These are phyloP conservation scores for Phialemonium atrogriseum DNA, from an alignment of 2,329 filamentous ascomycete species.

Conservation along the genomic window DNA sequence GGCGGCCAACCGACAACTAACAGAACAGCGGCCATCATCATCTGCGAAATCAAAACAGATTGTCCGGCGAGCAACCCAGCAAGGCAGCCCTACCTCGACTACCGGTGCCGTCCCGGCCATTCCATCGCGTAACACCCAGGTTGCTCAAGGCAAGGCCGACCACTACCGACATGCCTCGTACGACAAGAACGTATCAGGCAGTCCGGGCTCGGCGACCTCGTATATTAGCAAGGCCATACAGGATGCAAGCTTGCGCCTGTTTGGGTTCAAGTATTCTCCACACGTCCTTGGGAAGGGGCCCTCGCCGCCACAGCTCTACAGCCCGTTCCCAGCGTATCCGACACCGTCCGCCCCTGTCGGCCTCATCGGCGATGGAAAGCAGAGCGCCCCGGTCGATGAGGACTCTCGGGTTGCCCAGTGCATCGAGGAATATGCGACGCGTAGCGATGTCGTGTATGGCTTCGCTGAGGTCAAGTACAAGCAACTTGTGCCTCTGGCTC, in stretches of 20 bases:
- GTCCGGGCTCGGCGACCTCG: slow-evolving; percentile 68
- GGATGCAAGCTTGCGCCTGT: slow-evolving; percentile 72
- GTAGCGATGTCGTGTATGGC: slow-evolving; percentile 92
- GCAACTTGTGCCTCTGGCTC: slow-evolving; percentile 83
- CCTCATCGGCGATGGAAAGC: slow-evolving; percentile 59
- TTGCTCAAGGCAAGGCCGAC: slow-evolving; percentile 59
- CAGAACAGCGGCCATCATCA: slow-evolving; percentile 22
- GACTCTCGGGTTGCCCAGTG: slow-evolving; percentile 69
- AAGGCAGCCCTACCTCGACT: slow-evolving; percentile 59
- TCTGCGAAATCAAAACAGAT: slow-evolving; percentile 55
- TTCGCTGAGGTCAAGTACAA: slow-evolving; percentile 99
- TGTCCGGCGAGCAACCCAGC: slow-evolving; percentile 69
- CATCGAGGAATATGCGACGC: slow-evolving; percentile 85
- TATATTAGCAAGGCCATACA: slow-evolving; percentile 93
- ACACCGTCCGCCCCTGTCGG: slow-evolving; percentile 52
- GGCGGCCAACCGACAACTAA: slow-evolving; percentile 65
- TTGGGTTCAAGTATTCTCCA: slow-evolving; percentile 62
- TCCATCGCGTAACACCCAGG: slow-evolving; percentile 64
- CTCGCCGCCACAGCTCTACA: slow-evolving; percentile 69
- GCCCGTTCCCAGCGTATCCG: slow-evolving; percentile 78
- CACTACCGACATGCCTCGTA: slow-evolving; percentile 75
- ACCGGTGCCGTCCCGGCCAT: slow-evolving; percentile 62
- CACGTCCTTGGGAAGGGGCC: slow-evolving; percentile 52
- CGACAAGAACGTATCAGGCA: slow-evolving; percentile 63
- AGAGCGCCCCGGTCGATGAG: slow-evolving; percentile 59